These are phyloP conservation scores for Aurantiochytrium sp. DNA, from an alignment of 108 stramenopile species.

Conservation along the genomic window DNA sequence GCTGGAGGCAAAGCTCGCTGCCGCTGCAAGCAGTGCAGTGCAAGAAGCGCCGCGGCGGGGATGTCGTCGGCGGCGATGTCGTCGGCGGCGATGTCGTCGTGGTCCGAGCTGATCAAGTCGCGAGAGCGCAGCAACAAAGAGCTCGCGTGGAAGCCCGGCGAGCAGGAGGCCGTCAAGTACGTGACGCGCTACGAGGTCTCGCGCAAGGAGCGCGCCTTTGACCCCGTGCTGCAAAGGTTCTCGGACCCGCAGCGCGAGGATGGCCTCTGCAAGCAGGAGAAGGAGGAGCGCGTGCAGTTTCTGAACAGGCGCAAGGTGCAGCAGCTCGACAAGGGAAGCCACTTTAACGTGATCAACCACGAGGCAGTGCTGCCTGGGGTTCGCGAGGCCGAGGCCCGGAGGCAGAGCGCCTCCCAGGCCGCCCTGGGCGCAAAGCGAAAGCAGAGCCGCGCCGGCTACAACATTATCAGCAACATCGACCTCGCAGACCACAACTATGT, in stretches of 20 bases:
- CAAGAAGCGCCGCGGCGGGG: too few relatives aligned
- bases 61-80: neutral
- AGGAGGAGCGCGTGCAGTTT: too few relatives aligned
- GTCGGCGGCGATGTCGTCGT: neutral
- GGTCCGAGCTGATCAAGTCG: neutral
- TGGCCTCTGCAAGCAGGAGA: neutral
- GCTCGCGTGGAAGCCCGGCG: neutral
- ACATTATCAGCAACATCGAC: constrained; percentile 7
- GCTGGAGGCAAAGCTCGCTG: too few relatives aligned
- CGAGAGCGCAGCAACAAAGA: neutral
- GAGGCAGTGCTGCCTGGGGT: neutral
- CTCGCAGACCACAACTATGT: neutral
- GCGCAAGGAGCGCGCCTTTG: neutral
- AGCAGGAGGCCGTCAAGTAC: neutral
- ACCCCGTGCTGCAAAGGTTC: constrained; percentile 21
- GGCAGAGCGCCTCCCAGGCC: neutral
- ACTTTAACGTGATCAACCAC: constrained; percentile 7
- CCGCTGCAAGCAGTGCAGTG: too few relatives aligned
- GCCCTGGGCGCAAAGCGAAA: neutral
- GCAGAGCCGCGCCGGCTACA: neutral
- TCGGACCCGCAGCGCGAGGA: neutral
- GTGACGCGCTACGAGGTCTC: constrained; percentile 25
- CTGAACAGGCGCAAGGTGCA: neutral
- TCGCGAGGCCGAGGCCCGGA: neutral
- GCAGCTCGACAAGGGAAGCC: neutral